These are phyloP conservation scores for Rhizodiscina lignyota DNA, from an alignment of 495 filamentous ascomycete genomes.

Conservation along the genomic window DNA sequence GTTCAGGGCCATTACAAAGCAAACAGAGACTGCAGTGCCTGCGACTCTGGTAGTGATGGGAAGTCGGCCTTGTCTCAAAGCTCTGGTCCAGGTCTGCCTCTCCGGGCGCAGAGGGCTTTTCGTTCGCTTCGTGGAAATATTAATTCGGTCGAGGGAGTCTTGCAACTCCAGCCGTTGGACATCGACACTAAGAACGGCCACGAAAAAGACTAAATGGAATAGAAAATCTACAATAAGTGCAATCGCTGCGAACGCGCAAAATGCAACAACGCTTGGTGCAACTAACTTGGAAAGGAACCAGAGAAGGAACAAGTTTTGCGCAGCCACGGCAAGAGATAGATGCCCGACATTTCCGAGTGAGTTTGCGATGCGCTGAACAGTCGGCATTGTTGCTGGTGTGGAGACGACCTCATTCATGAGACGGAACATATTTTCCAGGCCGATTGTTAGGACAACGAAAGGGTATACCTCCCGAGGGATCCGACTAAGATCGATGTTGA, in stretches of 20 bases:
- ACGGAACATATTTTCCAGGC: slow-evolving; percentile 54
- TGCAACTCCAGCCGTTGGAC: slow-evolving; percentile 51
- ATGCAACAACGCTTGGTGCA: slow-evolving; percentile 43
- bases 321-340: slow-evolving; percentile 39
- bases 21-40: slow-evolving; percentile 45
- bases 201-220: slow-evolving; percentile 54
- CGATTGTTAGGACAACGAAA: slow-evolving; percentile 51
- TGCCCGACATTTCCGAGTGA: slow-evolving; percentile 54
- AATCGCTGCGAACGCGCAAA: slow-evolving; percentile 53
- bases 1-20: slow-evolving; percentile 42
- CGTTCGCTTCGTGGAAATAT: slow-evolving; percentile 8
- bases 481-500: slow-evolving; percentile 22
- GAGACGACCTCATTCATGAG: slow-evolving; percentile 54
- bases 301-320: slow-evolving; percentile 43
- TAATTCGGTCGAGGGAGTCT: slow-evolving; percentile 29
- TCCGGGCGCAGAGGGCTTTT: slow-evolving; percentile 10
- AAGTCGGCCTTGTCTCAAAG: slow-evolving; percentile 29
- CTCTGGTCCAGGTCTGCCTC: slow-evolving; percentile 31
- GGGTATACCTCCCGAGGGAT: slow-evolving; percentile 40
- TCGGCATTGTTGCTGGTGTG: slow-evolving; percentile 42
- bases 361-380: slow-evolving; percentile 41
- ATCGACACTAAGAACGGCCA: slow-evolving; percentile 57
- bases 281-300: slow-evolving; percentile 38
- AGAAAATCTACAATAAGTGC: slow-evolving; percentile 54
- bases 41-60: slow-evolving; percentile 39